These are phyloP conservation scores for Punica granatum DNA, from an alignment of 345 rosid species.

Conservation along the genomic window DNA sequence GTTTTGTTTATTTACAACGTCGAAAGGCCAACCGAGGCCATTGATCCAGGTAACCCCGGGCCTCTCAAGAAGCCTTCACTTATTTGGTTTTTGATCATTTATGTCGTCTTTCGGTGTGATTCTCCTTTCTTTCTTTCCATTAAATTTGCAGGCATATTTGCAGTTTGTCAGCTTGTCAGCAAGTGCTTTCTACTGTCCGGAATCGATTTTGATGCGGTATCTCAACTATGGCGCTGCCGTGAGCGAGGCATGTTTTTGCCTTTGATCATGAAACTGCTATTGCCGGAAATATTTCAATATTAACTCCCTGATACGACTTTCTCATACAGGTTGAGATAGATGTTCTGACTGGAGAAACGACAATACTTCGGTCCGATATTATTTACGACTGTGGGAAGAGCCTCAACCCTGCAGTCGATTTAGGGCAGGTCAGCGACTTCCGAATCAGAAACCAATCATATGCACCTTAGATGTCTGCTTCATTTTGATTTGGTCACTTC, in stretches of 20 bases:
- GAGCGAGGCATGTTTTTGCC: constrained; percentile 72
- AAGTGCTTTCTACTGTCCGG: constrained; percentile 47
- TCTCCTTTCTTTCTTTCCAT: not conserved
- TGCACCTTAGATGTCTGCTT: not conserved
- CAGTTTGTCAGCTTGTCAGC: constrained; percentile 57
- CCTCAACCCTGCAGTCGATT: constrained; percentile 92
- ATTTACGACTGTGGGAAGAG: constrained; percentile 90
- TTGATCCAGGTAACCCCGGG: not conserved
- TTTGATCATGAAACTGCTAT: not conserved
- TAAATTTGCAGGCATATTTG: constrained; percentile 47
- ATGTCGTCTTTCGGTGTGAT: not conserved
- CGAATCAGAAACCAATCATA: not conserved
- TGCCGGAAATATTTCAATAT: not conserved
- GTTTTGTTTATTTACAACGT: not conserved
- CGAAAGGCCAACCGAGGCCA: not conserved
- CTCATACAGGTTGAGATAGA: constrained; percentile 68
- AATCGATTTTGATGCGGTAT: constrained; percentile 45
- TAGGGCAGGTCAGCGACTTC: constrained; percentile 68
- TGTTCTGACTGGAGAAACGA: constrained; percentile 69
- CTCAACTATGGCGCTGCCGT: constrained; percentile 90
- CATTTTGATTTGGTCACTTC: not conserved
- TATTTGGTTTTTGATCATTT: not conserved
- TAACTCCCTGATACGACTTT: not conserved
- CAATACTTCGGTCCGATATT: constrained; percentile 70
- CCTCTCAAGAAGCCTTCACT: not conserved